These are phyloP conservation scores for Bipolaris zeicola DNA, from an alignment of 2,329 filamentous ascomycete genomes.

Conservation along the genomic window DNA sequence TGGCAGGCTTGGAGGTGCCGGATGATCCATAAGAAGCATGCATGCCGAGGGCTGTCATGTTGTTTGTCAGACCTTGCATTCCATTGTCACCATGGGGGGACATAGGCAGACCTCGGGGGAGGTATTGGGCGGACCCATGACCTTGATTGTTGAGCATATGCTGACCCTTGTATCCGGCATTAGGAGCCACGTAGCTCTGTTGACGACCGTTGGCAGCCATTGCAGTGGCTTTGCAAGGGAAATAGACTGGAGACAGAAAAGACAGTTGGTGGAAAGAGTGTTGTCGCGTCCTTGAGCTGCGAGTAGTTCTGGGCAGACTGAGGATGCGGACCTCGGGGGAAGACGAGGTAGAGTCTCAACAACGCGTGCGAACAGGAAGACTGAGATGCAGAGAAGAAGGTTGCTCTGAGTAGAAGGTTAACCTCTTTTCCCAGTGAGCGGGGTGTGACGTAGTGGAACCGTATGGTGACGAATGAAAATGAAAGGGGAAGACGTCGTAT, in stretches of 20 bases:
- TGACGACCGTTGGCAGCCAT: slow-evolving; percentile 44
- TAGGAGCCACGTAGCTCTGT: slow-evolving; percentile 34
- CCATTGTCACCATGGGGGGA: slow-evolving; percentile 39
- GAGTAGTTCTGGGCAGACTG: slow-evolving; percentile 11
- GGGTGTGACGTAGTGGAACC: neutral
- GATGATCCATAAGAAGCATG: slow-evolving; percentile 43
- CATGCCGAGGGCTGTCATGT: slow-evolving; percentile 46
- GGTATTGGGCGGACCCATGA: slow-evolving; percentile 41
- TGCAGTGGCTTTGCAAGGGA: slow-evolving; percentile 8
- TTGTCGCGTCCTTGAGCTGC: slow-evolving; percentile 3
- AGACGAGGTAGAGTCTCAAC: slow-evolving; percentile 23
- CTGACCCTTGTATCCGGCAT: slow-evolving; percentile 40
- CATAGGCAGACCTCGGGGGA: slow-evolving; percentile 45
- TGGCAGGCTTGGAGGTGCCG: slow-evolving; percentile 39
- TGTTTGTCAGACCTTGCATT: slow-evolving; percentile 42
- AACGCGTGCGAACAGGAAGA: slow-evolving; percentile 23
- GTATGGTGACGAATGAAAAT: slow-evolving; percentile 27
- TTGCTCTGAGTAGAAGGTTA: slow-evolving; percentile 33
- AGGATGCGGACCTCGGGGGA: slow-evolving; percentile 12
- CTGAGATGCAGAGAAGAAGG: slow-evolving; percentile 42
- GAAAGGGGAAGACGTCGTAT: slow-evolving; percentile 16
- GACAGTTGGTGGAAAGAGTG: slow-evolving; percentile 2
- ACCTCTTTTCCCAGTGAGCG: slow-evolving; percentile 6
- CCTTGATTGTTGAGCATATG: slow-evolving; percentile 38
- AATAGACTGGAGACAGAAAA: slow-evolving; percentile 2